Base-by-base conservation (phyloP, 2,329 filamentous ascomycete species). In the Fusarium ambrosium region DNA sequence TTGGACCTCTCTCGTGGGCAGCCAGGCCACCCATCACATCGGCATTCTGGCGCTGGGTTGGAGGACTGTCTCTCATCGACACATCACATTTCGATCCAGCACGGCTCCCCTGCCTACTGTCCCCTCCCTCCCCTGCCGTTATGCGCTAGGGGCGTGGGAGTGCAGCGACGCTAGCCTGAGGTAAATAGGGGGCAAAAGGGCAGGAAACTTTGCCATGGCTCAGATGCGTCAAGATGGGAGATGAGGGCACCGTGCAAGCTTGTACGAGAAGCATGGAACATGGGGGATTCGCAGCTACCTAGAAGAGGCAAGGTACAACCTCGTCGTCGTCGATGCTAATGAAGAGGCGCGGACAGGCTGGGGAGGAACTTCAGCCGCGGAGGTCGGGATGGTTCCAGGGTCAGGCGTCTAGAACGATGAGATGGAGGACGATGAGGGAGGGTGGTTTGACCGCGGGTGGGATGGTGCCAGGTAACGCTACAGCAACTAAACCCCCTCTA, bases 31-130 rank as follows among this genome's bases (percentile, higher is more conserved):
- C 62, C 70, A 64, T 73, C 65, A 62, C 59, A 73, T 69, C 55
- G 66, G 60, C 58, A 74, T 68, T 72, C 65, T 64, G 62, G 32
- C 58, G 53, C 70, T 66, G 67, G 68, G 68, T 58, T 64, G 55
- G 51, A 58, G 63, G 63, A 60, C 29, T 66, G 62, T 60, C 68
- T 76, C 60, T 74, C 63, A 65, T 69, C 66, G 74, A 77, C 64
- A 77, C 58, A 75, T 77, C 76, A 78, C 68, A 78, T 74, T 73
- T 78, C 72, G 63, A 78, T 74, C 68, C 69, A 64, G 68, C 72
- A 77, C 68, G 61, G 55, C 60, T 66, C 60, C 75, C 71, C 66
- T 64, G 55, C 62, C 62, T 64, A 74, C 71, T 53, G 41, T 62
- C 43, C 62, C 48, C 59, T 67, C 62, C 53, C 41, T 66, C 51